These are phyloP conservation scores for Cokeromyces recurvatus DNA, from an alignment of 371 early-diverging fungal species.

Conservation along the genomic window DNA sequence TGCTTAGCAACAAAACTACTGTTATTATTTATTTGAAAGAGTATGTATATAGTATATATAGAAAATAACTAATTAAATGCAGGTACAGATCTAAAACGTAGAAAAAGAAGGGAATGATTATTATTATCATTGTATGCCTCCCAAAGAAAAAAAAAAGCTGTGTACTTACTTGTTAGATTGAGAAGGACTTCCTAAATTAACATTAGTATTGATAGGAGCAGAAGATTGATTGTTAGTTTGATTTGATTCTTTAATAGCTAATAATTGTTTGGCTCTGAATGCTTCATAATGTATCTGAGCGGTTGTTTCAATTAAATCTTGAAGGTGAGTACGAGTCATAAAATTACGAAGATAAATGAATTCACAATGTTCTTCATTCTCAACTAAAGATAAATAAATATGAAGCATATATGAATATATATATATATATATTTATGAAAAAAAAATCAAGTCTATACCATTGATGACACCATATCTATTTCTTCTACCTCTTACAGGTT, in stretches of 20 bases:
- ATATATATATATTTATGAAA: not conserved
- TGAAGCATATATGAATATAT: not conserved
- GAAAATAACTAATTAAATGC: constrained; percentile 24
- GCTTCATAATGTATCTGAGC: constrained; percentile 84
- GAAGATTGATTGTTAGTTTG: constrained; percentile 26
- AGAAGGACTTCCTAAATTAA: constrained; percentile 31
- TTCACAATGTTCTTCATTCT: constrained; percentile 72
- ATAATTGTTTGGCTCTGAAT: constrained; percentile 85
- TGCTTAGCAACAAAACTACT: too few relatives aligned
- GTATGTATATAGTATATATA: too few relatives aligned
- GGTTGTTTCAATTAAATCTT: constrained; percentile 85
- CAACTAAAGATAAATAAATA: constrained; percentile 40
- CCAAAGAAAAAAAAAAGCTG: not conserved
- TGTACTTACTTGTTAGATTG: constrained; percentile 31
- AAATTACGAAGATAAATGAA: constrained; percentile 83
- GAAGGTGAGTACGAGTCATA: constrained; percentile 79
- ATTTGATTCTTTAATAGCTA: constrained; percentile 76
- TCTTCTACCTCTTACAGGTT: constrained; percentile 65
- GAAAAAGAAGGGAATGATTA: not conserved
- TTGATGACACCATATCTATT: constrained; percentile 69
- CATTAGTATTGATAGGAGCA: constrained; percentile 13
- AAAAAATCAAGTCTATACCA: constrained; percentile 31
- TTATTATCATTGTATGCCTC: too few relatives aligned
- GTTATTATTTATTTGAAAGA: too few relatives aligned
- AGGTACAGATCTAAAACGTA: constrained; percentile 38